phyloP scores from a whole-genome alignment of 257 asterid genomes.

The Solanum lycopersicoides region DNA sequence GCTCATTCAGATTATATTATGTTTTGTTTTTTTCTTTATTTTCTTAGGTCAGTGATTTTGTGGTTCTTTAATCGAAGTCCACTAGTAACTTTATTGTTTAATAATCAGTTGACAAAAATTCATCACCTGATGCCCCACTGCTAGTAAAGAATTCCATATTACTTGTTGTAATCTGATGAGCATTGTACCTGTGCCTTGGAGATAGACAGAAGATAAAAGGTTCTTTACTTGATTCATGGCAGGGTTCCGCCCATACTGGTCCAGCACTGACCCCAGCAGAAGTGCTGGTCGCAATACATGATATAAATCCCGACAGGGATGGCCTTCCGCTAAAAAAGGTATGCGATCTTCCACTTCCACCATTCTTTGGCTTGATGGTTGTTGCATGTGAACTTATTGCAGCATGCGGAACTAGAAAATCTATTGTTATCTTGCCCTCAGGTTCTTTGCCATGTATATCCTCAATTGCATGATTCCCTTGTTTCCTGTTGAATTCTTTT shows the following conservation, averaged over 20 bases:
- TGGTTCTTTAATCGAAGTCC: neutral
- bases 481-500: neutral
- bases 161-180: neutral
- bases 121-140: neutral
- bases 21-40: neutral
- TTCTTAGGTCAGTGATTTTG: neutral
- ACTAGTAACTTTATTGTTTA: neutral
- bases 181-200: neutral
- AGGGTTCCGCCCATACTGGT: constrained; percentile 97
- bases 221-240: constrained; percentile 12
- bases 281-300: constrained; percentile 98
- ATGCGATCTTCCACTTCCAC: neutral
- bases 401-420: neutral
- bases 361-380: neutral
- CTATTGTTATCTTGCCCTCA: neutral
- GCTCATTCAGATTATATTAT: neutral
- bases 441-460: neutral
- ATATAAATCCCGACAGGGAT: constrained; percentile 82
- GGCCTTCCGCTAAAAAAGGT: constrained; percentile 92
- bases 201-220: neutral
- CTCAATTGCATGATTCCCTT: neutral
- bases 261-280: constrained; percentile 97
- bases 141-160: neutral
- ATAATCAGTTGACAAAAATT: neutral
- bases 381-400: neutral